phyloP scores from a whole-genome alignment of 352 stramenopile genomes.

The Globisporangium perplexum region DNA sequence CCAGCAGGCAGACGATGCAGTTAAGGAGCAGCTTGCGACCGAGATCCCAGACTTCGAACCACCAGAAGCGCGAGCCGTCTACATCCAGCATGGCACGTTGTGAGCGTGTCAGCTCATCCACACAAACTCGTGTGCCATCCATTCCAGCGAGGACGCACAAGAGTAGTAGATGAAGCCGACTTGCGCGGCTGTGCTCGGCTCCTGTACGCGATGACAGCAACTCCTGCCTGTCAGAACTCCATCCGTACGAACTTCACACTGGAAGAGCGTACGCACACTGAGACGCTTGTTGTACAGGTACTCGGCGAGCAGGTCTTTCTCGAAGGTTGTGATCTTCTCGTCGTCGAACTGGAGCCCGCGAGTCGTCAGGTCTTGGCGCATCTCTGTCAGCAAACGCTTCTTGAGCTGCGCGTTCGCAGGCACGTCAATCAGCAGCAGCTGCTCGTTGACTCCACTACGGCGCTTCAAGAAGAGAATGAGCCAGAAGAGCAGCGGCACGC shows the following conservation, averaged over 20 bases:
- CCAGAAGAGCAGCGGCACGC: conserved; percentile 68
- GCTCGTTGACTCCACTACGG: conserved; percentile 38
- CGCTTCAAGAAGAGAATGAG: conserved; percentile 53
- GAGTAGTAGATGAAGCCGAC: conserved; percentile 79
- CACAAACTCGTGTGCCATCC: not conserved
- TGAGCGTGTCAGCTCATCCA: not conserved
- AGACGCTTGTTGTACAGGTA: conserved; percentile 52
- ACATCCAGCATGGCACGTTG: not conserved
- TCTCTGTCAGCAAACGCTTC: conserved; percentile 33
- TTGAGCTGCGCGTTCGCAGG: conserved; percentile 31
- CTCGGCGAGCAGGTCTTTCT: conserved; percentile 44
- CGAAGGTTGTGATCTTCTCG: conserved; percentile 37
- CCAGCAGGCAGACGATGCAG: conserved; percentile 54
- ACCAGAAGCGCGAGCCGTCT: conserved; percentile 67
- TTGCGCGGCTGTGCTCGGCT: conserved; percentile 66
- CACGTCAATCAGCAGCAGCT: conserved; percentile 39
- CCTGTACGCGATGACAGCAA: conserved; percentile 16
- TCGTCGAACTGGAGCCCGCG: conserved; percentile 41
- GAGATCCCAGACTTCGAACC: conserved; percentile 78
- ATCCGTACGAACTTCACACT: not conserved
- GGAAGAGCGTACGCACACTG: conserved; percentile 18
- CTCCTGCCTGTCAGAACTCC: not conserved
- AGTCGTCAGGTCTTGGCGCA: conserved; percentile 37
- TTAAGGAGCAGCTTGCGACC: conserved; percentile 66
- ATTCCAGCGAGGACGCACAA: conserved; percentile 27